phyloP scores from a whole-genome alignment of 169 alveolate species.

The Eimeria praecox region DNA sequence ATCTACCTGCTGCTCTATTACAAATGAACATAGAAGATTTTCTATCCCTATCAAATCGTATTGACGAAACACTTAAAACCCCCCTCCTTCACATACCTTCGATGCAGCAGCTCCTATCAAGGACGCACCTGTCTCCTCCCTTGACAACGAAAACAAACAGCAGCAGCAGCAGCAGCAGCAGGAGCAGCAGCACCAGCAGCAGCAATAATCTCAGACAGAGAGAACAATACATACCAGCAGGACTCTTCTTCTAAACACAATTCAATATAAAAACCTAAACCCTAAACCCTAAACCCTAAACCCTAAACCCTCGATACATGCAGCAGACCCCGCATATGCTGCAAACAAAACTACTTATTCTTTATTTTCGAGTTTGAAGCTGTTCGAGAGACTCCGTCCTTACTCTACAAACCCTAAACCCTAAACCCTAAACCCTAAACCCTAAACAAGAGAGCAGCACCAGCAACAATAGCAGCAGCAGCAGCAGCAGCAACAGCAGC shows the following conservation, averaged over 20 bases:
- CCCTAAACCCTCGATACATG: constrained; percentile 8
- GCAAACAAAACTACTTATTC: neutral
- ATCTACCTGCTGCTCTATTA: neutral
- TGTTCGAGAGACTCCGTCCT: too few relatives aligned
- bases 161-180: constrained; percentile 45
- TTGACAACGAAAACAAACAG: neutral
- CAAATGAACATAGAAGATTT: neutral
- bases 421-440: constrained; percentile 27
- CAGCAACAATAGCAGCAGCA: neutral
- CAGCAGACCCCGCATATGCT: neutral
- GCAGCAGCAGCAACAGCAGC: neutral
- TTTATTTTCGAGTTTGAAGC: too few relatives aligned
- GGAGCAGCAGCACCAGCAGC: constrained; percentile 29
- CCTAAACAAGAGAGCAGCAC: neutral
- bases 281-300: constrained; percentile 24
- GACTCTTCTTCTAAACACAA: neutral
- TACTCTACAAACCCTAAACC: too few relatives aligned
- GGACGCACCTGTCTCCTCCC: neutral
- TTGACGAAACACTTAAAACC: neutral
- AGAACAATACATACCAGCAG: neutral
- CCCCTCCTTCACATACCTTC: neutral
- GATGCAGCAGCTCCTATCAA: neutral
- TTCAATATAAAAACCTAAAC: neutral
- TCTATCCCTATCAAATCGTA: neutral
- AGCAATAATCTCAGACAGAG: neutral